Conservation (phyloP, 2,329 filamentous ascomycete species). For the Chaetomiaceae sp. region DNA sequence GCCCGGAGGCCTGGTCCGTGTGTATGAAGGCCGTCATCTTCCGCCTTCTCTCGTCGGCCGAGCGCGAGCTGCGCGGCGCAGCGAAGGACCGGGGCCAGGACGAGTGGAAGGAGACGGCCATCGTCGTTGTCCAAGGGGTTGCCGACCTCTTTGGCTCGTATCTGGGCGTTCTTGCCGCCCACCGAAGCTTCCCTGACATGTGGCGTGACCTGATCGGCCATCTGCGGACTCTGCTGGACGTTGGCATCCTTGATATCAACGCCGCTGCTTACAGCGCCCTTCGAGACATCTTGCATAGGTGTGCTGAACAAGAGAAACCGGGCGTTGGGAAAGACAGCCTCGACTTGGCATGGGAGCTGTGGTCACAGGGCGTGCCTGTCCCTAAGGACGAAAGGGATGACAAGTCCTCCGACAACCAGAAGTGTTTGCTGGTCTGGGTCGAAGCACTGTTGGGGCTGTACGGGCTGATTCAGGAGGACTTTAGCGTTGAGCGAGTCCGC, state of each 20-base stretch:
- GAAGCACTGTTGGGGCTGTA: constrained; percentile 73
- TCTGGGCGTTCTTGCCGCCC: constrained; percentile 63
- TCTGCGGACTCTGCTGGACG: constrained; percentile 59
- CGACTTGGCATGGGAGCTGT: constrained; percentile 62
- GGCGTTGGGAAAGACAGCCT: constrained; percentile 49
- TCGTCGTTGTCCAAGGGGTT: constrained; percentile 67
- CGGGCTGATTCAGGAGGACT: constrained; percentile 59
- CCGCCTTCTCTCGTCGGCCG: constrained; percentile 67
- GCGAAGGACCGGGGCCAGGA: constrained; percentile 40
- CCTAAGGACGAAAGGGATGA: constrained; percentile 38
- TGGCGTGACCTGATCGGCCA: constrained; percentile 72
- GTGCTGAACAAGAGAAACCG: constrained; percentile 38
- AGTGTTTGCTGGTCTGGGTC: constrained; percentile 80
- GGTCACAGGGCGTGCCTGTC: constrained; percentile 61
- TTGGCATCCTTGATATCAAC: constrained; percentile 63
- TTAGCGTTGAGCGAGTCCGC: constrained; percentile 58
- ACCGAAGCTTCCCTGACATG: constrained; percentile 62
- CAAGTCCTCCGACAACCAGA: constrained; percentile 63
- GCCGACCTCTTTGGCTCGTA: constrained; percentile 71
- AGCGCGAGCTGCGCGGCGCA: constrained; percentile 46
- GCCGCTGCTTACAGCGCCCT: constrained; percentile 67
- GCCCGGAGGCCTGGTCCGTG: constrained; percentile 73
- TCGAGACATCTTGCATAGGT: constrained; percentile 55
- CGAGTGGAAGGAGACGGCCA: constrained; percentile 71
- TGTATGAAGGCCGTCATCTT: constrained; percentile 80